These are phyloP conservation scores for Remersonia thermophila DNA, from an alignment of 2,329 filamentous ascomycete species.

Conservation along the genomic window DNA sequence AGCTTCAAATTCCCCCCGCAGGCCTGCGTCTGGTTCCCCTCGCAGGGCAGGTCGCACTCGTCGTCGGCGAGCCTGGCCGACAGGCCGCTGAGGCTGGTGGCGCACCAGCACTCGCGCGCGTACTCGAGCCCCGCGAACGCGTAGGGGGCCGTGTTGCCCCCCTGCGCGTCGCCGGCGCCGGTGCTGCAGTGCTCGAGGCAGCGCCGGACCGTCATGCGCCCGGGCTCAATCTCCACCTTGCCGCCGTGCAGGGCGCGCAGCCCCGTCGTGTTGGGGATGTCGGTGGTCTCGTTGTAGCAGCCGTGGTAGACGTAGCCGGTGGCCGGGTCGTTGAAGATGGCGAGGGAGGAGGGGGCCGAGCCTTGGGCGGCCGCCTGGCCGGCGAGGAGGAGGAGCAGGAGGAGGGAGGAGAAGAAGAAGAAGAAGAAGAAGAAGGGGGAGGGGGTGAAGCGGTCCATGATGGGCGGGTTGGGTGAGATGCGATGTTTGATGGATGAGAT, in stretches of 20 bases:
- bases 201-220: conserved; percentile 37
- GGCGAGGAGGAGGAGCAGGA: not conserved
- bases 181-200: conserved; percentile 40
- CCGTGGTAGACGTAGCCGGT: conserved; percentile 37
- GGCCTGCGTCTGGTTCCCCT: conserved; percentile 36
- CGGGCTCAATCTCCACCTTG: conserved; percentile 26
- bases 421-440: not conserved
- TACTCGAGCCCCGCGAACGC: conserved; percentile 44
- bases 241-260: conserved; percentile 34
- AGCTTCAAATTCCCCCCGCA: conserved; percentile 43
- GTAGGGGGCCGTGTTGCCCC: conserved; percentile 2
- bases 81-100: conserved; percentile 34
- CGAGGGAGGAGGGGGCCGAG: not conserved
- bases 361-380: too few species aligned
- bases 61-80: conserved; percentile 33
- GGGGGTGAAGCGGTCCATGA: too few species aligned
- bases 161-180: conserved; percentile 23
- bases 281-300: conserved; percentile 47
- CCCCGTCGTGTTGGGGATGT: conserved; percentile 27
- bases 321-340: conserved; percentile 3
- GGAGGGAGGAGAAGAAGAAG: not conserved
- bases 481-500: too few species aligned
- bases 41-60: conserved; percentile 40
- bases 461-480: too few species aligned
- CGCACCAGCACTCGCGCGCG: conserved; percentile 48